phyloP scores from a whole-genome alignment of 1,284 basidiomycete genomes.

The Inonotus obliquus region DNA sequence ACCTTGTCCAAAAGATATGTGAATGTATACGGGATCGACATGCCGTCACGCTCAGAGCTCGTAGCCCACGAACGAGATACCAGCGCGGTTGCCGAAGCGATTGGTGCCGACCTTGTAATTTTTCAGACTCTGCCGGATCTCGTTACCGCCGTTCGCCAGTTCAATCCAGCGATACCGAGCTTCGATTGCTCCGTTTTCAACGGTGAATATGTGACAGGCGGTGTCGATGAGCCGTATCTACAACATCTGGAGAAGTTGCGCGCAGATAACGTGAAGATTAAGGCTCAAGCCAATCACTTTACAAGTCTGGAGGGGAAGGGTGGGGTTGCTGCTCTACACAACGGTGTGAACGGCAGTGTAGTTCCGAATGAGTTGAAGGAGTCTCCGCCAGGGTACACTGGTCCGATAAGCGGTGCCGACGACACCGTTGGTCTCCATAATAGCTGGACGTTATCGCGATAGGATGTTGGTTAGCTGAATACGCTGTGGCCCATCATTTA shows the following conservation, averaged over 20 bases:
- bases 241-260: constrained; percentile 72
- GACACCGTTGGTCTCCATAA: constrained; percentile 79
- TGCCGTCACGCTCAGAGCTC: constrained; percentile 93
- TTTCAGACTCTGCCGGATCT: constrained; percentile 96
- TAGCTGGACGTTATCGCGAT: constrained; percentile 39
- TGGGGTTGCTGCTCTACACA: constrained; percentile 27
- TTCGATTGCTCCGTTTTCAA: constrained; percentile 99
- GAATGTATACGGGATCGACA: constrained; percentile 99
- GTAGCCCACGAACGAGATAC: constrained; percentile 84
- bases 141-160: constrained; percentile 79
- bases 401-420: constrained; percentile 53
- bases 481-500: too few relatives aligned
- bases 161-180: constrained; percentile 74
- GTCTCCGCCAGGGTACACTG: constrained; percentile 31
- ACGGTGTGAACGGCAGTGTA: constrained; percentile 16
- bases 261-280: constrained; percentile 77
- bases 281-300: constrained; percentile 29
- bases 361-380: constrained; percentile 27
- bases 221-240: constrained; percentile 88
- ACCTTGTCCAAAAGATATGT: constrained; percentile 52
- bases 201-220: constrained; percentile 95
- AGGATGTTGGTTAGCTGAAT: neutral
- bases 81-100: constrained; percentile 74
- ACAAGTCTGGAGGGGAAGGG: constrained; percentile 37
- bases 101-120: constrained; percentile 96